A percentile compares a stretch with the other conserved stretches of the same genome.
Conservation (phyloP, 2,329 filamentous ascomycete species). For the Colletotrichum cuscutae region DNA sequence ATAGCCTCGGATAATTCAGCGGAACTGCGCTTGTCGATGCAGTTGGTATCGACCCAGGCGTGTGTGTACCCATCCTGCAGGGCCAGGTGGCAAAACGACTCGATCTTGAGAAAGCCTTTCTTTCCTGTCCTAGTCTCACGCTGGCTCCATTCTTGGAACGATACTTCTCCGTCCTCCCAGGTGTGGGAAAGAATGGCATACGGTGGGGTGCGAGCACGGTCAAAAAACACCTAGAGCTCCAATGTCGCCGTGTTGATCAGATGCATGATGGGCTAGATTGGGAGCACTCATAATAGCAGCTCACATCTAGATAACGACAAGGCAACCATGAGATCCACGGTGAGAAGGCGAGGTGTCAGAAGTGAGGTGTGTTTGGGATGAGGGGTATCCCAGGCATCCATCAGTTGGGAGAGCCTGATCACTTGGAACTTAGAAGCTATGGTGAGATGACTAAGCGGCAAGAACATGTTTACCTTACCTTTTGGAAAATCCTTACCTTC, state of each 20-base stretch:
- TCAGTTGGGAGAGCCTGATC: neutral
- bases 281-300: neutral
- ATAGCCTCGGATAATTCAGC: conserved; percentile 25
- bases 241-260: conserved; percentile 6
- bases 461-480: neutral
- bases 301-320: too few species aligned
- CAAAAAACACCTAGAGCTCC: neutral
- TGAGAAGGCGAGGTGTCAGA: neutral
- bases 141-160: conserved; percentile 4
- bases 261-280: neutral
- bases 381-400: neutral
- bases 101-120: neutral
- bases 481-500: too few species aligned
- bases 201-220: neutral
- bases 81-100: neutral
- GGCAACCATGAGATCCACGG: neutral
- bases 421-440: neutral
- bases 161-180: conserved; percentile 25
- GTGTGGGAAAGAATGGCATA: conserved; percentile 35
- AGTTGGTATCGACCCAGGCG: conserved; percentile 13
- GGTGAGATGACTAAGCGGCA: neutral
- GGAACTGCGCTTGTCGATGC: conserved; percentile 22
- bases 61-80: neutral
- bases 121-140: rapidly evolving
- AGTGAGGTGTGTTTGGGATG: neutral